A percentile compares a stretch with the other conserved stretches of the same genome.
Conservation (phyloP, 495 filamentous ascomycete species). For the Daldinia decipiens region DNA sequence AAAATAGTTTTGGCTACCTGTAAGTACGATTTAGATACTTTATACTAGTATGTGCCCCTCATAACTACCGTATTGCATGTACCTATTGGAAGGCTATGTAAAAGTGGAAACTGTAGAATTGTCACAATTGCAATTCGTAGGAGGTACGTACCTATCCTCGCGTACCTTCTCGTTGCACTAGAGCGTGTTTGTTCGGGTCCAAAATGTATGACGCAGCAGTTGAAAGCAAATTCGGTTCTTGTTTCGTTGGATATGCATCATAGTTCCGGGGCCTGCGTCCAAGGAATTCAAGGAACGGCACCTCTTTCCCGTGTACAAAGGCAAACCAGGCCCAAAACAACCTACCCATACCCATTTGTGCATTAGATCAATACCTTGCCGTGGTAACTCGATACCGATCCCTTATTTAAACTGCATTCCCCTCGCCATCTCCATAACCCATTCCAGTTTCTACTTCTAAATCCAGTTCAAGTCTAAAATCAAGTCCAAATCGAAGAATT, state of each 20-base stretch:
- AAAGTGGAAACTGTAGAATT: background rate
- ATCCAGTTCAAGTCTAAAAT: background rate
- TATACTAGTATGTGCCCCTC: too few relatives aligned
- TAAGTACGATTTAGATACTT: too few relatives aligned
- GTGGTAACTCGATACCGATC: slow-evolving; percentile 28
- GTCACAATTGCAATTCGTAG: background rate
- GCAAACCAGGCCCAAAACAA: slow-evolving; percentile 9
- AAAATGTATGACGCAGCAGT: slow-evolving; percentile 43
- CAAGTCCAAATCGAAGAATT: background rate
- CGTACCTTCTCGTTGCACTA: slow-evolving; percentile 10
- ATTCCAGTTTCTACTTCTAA: slow-evolving; percentile 5
- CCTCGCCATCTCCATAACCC: slow-evolving; percentile 11
- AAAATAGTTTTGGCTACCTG: background rate
- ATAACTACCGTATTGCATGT: too few relatives aligned
- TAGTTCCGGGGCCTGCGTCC: slow-evolving; percentile 31
- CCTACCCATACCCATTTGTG: background rate
- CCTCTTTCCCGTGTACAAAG: slow-evolving; percentile 33
- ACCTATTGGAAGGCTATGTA: background rate
- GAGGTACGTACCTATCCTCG: background rate
- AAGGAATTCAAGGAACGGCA: slow-evolving; percentile 42
- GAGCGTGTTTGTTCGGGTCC: slow-evolving; percentile 9
- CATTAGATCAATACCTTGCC: background rate
- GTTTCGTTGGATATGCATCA: slow-evolving; percentile 45
- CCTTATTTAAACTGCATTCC: slow-evolving; percentile 40
- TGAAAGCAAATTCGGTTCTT: slow-evolving; percentile 36